These are phyloP conservation scores for Coemansia sp. DNA, from an alignment of 192 early-diverging fungal genomes.

Conservation along the genomic window DNA sequence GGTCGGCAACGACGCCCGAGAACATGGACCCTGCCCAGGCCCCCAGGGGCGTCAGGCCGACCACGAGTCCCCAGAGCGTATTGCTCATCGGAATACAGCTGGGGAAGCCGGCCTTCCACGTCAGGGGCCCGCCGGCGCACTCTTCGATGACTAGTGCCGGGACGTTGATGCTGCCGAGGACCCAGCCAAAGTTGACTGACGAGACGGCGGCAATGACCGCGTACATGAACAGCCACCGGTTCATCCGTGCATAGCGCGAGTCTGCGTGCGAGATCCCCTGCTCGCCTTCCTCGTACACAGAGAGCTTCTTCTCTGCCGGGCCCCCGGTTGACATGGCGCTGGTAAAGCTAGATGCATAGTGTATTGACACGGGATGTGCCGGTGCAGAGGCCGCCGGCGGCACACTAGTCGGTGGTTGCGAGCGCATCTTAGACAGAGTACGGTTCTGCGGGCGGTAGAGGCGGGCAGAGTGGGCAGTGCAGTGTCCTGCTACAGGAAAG, in stretches of 20 bases:
- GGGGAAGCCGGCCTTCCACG: conserved; percentile 49
- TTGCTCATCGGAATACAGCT: conserved; percentile 66
- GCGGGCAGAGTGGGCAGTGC: too few relatives aligned
- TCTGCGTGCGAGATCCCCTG: conserved; percentile 18
- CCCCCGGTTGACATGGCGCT: conserved; percentile 12
- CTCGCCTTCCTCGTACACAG: conserved; percentile 18
- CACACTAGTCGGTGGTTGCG: too few relatives aligned
- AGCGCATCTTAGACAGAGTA: too few relatives aligned
- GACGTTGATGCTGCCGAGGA: conserved; percentile 51
- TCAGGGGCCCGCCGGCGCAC: conserved; percentile 41
- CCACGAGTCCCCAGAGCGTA: conserved; percentile 53
- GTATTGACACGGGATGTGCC: conserved; percentile 4
- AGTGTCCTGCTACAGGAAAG: too few relatives aligned
- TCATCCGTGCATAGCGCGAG: conserved; percentile 29
- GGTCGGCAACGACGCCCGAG: conserved; percentile 56
- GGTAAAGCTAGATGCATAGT: conserved; percentile 17
- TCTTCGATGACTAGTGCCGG: conserved; percentile 48
- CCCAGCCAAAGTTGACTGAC: conserved; percentile 50
- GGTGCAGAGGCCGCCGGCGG: too few relatives aligned
- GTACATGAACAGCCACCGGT: conserved; percentile 23
- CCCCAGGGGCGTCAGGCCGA: conserved; percentile 60
- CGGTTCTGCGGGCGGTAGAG: too few relatives aligned
- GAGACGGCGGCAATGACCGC: conserved; percentile 36
- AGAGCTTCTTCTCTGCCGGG: background rate
- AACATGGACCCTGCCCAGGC: conserved; percentile 72